Conservation (phyloP, 2,329 filamentous ascomycete genomes). For the Xylariomycetidae sp. region DNA sequence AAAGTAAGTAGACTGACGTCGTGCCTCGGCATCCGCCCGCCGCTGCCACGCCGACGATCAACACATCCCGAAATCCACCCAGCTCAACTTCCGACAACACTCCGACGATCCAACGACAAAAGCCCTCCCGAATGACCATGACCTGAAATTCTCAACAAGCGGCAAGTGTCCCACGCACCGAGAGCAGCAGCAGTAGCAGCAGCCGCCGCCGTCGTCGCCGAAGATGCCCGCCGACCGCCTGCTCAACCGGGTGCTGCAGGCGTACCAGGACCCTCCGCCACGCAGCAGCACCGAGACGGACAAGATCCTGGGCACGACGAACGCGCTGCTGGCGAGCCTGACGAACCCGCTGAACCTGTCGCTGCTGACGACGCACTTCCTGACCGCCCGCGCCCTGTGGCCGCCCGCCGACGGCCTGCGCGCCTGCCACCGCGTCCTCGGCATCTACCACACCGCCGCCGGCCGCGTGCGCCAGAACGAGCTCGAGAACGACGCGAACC, state of each 20-base stretch:
- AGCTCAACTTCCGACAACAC: not conserved
- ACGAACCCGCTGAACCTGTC: conserved; percentile 71
- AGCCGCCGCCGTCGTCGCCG: not conserved
- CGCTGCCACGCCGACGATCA: too few species aligned
- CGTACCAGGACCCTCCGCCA: conserved; percentile 48
- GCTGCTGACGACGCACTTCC: conserved; percentile 65
- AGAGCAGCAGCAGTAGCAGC: too few species aligned
- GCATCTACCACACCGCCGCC: conserved; percentile 65
- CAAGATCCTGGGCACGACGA: conserved; percentile 59
- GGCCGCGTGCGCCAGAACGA: conserved; percentile 46
- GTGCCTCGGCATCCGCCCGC: conserved; percentile 20
- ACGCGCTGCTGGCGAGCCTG: conserved; percentile 61
- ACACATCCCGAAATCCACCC: too few species aligned
- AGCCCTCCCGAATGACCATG: too few species aligned
- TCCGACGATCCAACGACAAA: too few species aligned
- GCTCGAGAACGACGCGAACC: conserved; percentile 29
- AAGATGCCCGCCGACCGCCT: conserved; percentile 62
- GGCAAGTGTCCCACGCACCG: too few species aligned
- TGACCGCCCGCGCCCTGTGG: conserved; percentile 69
- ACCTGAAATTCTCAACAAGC: too few species aligned
- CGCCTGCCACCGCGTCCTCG: conserved; percentile 59
- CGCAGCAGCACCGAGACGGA: conserved; percentile 45
- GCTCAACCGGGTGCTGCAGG: conserved; percentile 59
- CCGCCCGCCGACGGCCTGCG: conserved; percentile 52
- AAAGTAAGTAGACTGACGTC: too few species aligned